Conservation (phyloP, 176 grass and related monocot species). For the Raddia distichophylla region DNA sequence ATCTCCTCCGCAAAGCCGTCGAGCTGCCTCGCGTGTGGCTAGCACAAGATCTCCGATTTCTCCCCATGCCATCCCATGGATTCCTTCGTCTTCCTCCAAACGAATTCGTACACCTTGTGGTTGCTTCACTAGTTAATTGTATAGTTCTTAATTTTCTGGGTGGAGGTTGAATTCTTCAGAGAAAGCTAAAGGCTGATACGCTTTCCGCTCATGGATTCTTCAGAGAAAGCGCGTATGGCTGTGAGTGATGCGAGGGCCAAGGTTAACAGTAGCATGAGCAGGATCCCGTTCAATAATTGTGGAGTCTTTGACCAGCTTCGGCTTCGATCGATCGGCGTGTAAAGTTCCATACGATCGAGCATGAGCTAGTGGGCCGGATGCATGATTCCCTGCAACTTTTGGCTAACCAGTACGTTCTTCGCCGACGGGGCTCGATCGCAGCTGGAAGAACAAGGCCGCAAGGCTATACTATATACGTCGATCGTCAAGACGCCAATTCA, state of each 20-base stretch:
- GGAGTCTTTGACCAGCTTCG: constrained; percentile 31
- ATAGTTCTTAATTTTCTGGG: too few species aligned
- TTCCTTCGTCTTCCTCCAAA: not conserved
- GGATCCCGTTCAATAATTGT: constrained; percentile 36
- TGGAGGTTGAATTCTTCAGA: constrained; percentile 24
- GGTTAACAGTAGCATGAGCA: not conserved
- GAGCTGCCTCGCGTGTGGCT: constrained; percentile 28
- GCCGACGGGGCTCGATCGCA: constrained; percentile 2
- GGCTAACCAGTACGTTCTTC: not conserved
- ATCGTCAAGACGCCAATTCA: not conserved
- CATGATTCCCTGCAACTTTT: constrained; percentile 16
- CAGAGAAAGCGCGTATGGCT: not conserved
- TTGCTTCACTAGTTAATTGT: too few species aligned
- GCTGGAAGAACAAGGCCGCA: constrained; percentile 8
- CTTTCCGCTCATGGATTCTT: constrained; percentile 33
- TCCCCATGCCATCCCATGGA: not conserved
- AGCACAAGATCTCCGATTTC: constrained; percentile 33
- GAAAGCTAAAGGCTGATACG: not conserved
- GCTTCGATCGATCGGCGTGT: not conserved
- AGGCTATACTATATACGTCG: not conserved
- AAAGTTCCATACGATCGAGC: constrained; percentile 13
- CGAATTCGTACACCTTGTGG: not conserved
- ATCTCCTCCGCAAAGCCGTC: constrained; percentile 15
- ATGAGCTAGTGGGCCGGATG: not conserved
- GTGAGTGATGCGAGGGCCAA: constrained; percentile 2